Percentiles rank a stretch among this genome's conserved stretches.
These are phyloP conservation scores for Cystoderma amianthinum DNA, from an alignment of 768 basidiomycete species.

Conservation along the genomic window DNA sequence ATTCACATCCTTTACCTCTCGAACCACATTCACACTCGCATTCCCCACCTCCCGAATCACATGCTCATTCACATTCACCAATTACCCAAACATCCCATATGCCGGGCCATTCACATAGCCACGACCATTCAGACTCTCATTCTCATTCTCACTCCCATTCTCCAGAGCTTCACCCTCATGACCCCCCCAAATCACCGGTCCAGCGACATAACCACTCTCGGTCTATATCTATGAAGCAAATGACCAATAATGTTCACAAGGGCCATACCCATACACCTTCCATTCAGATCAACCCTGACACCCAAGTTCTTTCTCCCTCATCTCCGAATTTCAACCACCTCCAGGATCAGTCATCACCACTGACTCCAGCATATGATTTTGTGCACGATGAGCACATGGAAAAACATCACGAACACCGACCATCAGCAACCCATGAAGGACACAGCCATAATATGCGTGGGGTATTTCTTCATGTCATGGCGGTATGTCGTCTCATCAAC, in stretches of 20 bases:
- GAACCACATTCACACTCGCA: conserved; percentile 21
- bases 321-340: neutral
- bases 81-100: no score
- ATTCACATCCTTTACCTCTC: conserved; percentile 18
- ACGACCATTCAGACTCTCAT: no score
- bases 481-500: conserved; percentile 42
- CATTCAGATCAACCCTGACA: no score
- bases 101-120: no score
- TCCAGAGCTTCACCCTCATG: no score
- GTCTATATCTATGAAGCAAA: no score
- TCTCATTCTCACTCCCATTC: no score
- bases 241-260: no score
- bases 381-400: conserved; percentile 44
- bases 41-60: conserved; percentile 11
- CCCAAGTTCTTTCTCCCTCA: no score
- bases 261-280: no score
- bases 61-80: conserved; percentile 11
- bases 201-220: no score
- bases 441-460: conserved; percentile 99
- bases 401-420: conserved; percentile 45
- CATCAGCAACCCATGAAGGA: conserved; percentile 66
- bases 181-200: no score
- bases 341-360: conserved; percentile 32
- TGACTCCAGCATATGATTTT: conserved; percentile 62
- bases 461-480: conserved; percentile 96